A percentile compares a stretch with the other conserved stretches of the same genome.
phyloP scores from a whole-genome alignment of 495 filamentous ascomycete species.

The Daldinia grandis region DNA sequence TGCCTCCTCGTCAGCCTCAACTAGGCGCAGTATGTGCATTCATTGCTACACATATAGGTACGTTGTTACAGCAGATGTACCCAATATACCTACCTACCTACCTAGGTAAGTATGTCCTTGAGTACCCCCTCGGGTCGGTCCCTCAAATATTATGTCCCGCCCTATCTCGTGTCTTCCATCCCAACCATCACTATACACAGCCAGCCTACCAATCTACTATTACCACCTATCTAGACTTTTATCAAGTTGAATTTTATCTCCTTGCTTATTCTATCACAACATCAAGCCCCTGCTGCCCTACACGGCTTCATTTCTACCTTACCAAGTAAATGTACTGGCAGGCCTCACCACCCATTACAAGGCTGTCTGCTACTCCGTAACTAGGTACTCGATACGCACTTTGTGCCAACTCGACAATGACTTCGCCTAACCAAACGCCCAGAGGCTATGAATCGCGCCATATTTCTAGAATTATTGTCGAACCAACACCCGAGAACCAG shows the following conservation, averaged over 20 bases:
- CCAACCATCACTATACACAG: slow-evolving; percentile 25
- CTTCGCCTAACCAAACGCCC: slow-evolving; percentile 19
- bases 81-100: neutral
- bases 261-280: slow-evolving; percentile 5
- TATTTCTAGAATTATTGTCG: slow-evolving; percentile 33
- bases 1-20: slow-evolving; percentile 39
- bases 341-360: slow-evolving; percentile 16
- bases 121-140: slow-evolving; percentile 5
- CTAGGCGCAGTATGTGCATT: slow-evolving; percentile 23
- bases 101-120: neutral
- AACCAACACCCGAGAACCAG: slow-evolving; percentile 47
- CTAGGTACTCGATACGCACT: slow-evolving; percentile 2
- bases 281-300: slow-evolving; percentile 21
- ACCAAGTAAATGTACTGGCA: slow-evolving; percentile 9
- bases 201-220: slow-evolving; percentile 17
- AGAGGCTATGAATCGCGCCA: slow-evolving; percentile 17
- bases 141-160: slow-evolving; percentile 29
- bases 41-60: neutral
- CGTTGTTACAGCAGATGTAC: neutral
- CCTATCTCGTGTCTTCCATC: slow-evolving; percentile 22
- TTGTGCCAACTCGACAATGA: slow-evolving; percentile 16
- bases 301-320: slow-evolving; percentile 10
- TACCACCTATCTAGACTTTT: slow-evolving; percentile 6
- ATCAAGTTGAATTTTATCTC: slow-evolving; percentile 14
- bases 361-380: slow-evolving; percentile 17